Base-by-base conservation (phyloP, 2,329 filamentous ascomycete species). In the Fusarium nanum region DNA sequence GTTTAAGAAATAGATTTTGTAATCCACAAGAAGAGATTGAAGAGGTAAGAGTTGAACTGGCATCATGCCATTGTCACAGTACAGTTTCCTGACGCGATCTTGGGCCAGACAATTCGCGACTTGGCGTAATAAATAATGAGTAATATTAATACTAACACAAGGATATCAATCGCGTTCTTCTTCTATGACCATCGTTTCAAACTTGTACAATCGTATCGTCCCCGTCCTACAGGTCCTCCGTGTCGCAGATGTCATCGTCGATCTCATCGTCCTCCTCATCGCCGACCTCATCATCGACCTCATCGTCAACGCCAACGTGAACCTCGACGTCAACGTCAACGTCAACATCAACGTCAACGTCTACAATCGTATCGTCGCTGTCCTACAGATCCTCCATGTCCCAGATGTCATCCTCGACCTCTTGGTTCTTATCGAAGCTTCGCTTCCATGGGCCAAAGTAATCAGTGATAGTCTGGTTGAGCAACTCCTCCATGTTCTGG, bases 401-500 rank as follows among this genome's bases (percentile, higher is more conserved):
- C 54, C 41, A 18, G 28, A 48, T 13, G 67, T 53, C 12, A 30
- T 30, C 54, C 76, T 48, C 32, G 54, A n/a, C 30, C 10, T 23
- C 8, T 11, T 18, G 13, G 28, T 22, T 45, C 20, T 71, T 76
- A 6, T 53, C 48, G 48, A 82, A 83, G 45, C 73, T 78, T 74
- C 80, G 81, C 58, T 81, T 81, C 58, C 78, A 77, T 0, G 86
- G 86, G 5, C 91, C 89, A 76, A 92, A 92, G 75, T 89, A 93
- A 72, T 88, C 85, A 53, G 79, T 79, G 75, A 97, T 93, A 5
- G 89, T 86, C 49, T 88, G 84, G 64, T 82, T 86, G 76, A 98
- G 78, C 30, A 91, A 79, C 72, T 91, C 83, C 13, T 93, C 88
- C 1, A 84, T 81, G 67, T 98, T 82, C 67, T 90, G 82, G 94